A percentile compares a stretch with the other conserved stretches of the same genome.
These are phyloP conservation scores for Thalia dealbata DNA, from an alignment of 176 grass and related monocot species.

Conservation along the genomic window DNA sequence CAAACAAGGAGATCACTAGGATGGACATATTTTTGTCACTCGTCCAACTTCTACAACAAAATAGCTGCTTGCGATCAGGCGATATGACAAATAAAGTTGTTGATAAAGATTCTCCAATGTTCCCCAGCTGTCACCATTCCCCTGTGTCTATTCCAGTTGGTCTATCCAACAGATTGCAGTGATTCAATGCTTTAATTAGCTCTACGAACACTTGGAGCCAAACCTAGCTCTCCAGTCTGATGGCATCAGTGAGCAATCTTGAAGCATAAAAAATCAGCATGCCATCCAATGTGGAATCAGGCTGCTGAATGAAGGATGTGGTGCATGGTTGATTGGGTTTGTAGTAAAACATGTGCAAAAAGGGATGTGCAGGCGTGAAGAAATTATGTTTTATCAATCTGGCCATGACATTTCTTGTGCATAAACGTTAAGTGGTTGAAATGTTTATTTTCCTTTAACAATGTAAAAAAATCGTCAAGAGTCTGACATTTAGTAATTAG, in stretches of 20 bases:
- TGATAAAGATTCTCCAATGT: constrained; percentile 44
- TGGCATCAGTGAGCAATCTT: not conserved
- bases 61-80: constrained; percentile 49
- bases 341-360: not conserved
- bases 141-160: constrained; percentile 52
- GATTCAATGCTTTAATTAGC: not conserved
- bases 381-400: not conserved
- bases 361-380: not conserved
- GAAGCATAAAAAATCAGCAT: not conserved
- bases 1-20: constrained; percentile 85
- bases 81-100: constrained; percentile 49
- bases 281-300: not conserved
- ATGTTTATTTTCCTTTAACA: not conserved
- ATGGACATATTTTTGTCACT: constrained; percentile 99
- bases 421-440: not conserved
- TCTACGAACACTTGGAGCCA: not conserved
- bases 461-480: not conserved
- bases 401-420: not conserved
- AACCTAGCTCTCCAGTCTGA: not conserved
- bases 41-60: constrained; percentile 85
- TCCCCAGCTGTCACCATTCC: constrained; percentile 56
- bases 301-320: not conserved
- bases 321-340: not conserved
- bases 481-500: not conserved
- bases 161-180: constrained; percentile 23